Percentiles rank a stretch among this genome's conserved stretches.
Conservation (phyloP, 495 filamentous ascomycete species). For the Annulohypoxylon nitens region DNA sequence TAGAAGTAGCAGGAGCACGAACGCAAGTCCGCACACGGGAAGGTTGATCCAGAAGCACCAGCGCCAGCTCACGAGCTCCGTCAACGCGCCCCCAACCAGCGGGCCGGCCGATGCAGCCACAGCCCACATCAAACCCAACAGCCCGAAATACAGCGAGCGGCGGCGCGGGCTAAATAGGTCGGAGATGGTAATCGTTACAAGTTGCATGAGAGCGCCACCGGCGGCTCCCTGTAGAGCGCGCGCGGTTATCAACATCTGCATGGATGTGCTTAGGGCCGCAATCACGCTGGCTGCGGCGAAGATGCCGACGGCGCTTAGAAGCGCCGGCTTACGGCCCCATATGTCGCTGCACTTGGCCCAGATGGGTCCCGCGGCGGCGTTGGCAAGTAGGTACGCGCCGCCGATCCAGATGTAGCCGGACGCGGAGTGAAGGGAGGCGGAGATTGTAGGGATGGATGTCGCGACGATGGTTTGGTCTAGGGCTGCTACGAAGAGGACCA, state of each 20-base stretch:
- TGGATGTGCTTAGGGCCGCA: constrained; percentile 72
- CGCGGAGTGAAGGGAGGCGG: constrained; percentile 68
- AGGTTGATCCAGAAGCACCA: constrained; percentile 68
- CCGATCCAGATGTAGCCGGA: constrained; percentile 77
- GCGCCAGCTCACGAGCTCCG: constrained; percentile 54
- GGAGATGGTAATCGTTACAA: constrained; percentile 80
- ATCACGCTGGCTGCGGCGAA: constrained; percentile 73
- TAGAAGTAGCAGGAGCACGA: constrained; percentile 67
- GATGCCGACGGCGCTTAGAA: constrained; percentile 75
- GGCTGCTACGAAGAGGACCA: constrained; percentile 68
- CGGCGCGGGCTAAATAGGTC: constrained; percentile 66
- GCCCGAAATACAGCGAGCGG: constrained; percentile 49
- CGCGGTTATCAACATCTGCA: constrained; percentile 78
- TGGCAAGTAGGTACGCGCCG: constrained; percentile 68
- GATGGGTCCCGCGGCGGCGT: constrained; percentile 57
- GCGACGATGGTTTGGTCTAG: constrained; percentile 74
- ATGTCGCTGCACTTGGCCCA: constrained; percentile 72
- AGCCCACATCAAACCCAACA: constrained; percentile 73
- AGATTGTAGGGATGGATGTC: constrained; percentile 71
- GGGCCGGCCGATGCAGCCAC: constrained; percentile 76
- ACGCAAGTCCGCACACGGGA: constrained; percentile 67
- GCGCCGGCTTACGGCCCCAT: constrained; percentile 80
- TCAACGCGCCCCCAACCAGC: constrained; percentile 77
- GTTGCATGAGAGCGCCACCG: constrained; percentile 78
- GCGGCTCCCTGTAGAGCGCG: constrained; percentile 80